Base-by-base conservation (phyloP, 73 alveolate species). In the Stentor roeselii region DNA sequence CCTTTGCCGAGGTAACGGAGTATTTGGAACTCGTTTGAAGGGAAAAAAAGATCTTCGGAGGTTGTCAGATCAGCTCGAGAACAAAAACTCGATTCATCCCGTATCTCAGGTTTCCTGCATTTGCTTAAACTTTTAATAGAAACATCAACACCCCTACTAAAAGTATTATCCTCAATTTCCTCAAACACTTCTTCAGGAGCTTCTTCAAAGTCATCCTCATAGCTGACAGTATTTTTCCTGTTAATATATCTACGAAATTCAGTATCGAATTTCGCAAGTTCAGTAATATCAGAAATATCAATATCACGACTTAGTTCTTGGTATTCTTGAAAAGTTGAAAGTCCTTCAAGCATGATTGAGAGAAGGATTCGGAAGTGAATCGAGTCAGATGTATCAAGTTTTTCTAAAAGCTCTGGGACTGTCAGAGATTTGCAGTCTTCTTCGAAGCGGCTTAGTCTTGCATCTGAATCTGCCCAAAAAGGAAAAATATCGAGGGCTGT, bases 161-260 rank as follows among this genome's bases (percentile, higher is more conserved):
- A 50, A 11, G 67, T 50, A 21, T 50, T 50, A 50, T 50, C 67
- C 30, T 11, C 67, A 11, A 21, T 6, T 50, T 50, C 67, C 6
- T 67, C 80, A 67, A 67, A 67, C 21, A 27, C 80, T 21, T 67
- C 80, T 67, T 67, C 80, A 21, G 21, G 30, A 11, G 67, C 30
- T 50, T 50, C 67, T 11, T 67, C 80, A 67, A 67, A 67, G 34
- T 67, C 80, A 21, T 67, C 80, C 34, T 67, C 80, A 67, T 67
- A 67, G 80, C 27, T 67, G 15, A 27, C 42, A 21, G 80, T 67
- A 21, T 67, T 21, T 2, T 67, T 67, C 37, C 80, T 67, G 80
- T 21, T 21, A 27, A 67, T 32, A 32, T 67, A 67, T 34, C 80
- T 21, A 27, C 80, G n/a, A 32, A 67, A 67, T 40, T 67, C 80